These are phyloP conservation scores for Madurella fahalii DNA, from an alignment of 2,329 filamentous ascomycete genomes.

Conservation along the genomic window DNA sequence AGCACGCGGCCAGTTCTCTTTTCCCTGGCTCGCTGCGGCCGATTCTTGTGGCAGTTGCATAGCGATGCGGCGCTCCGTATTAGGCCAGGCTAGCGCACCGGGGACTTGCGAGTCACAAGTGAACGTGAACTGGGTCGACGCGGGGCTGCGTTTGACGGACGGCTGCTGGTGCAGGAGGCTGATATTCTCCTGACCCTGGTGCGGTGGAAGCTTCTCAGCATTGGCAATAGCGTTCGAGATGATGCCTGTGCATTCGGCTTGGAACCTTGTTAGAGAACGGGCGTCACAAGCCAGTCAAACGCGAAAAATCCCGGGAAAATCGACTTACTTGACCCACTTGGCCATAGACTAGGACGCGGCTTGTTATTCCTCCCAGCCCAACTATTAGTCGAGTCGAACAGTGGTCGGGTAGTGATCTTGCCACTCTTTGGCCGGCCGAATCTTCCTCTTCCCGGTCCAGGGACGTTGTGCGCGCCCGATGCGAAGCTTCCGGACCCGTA, in stretches of 20 bases:
- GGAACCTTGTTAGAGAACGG: slow-evolving; percentile 12
- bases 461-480: slow-evolving; percentile 64
- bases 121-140: slow-evolving; percentile 91
- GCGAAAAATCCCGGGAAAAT: not conserved
- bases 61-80: slow-evolving; percentile 37
- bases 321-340: slow-evolving; percentile 45
- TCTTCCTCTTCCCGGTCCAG: slow-evolving; percentile 78
- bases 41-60: slow-evolving; percentile 12
- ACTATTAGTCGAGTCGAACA: slow-evolving; percentile 54
- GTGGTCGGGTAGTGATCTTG: slow-evolving; percentile 58
- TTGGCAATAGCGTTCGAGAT: slow-evolving; percentile 91
- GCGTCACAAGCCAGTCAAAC: not conserved
- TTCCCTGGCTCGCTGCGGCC: slow-evolving; percentile 8
- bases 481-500: slow-evolving; percentile 49
- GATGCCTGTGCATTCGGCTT: slow-evolving; percentile 62
- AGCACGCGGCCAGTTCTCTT: slow-evolving; percentile 17
- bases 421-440: slow-evolving; percentile 65
- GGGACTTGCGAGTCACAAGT: slow-evolving; percentile 88
- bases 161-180: slow-evolving; percentile 70
- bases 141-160: slow-evolving; percentile 56
- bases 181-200: slow-evolving; percentile 69
- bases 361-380: slow-evolving; percentile 51
- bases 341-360: slow-evolving; percentile 42
- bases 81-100: slow-evolving; percentile 72
- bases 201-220: slow-evolving; percentile 64